Evolutionary conservation across 768 basidiomycete genomes (phyloP).

Genomic region (Suillus luteus): DNA sequence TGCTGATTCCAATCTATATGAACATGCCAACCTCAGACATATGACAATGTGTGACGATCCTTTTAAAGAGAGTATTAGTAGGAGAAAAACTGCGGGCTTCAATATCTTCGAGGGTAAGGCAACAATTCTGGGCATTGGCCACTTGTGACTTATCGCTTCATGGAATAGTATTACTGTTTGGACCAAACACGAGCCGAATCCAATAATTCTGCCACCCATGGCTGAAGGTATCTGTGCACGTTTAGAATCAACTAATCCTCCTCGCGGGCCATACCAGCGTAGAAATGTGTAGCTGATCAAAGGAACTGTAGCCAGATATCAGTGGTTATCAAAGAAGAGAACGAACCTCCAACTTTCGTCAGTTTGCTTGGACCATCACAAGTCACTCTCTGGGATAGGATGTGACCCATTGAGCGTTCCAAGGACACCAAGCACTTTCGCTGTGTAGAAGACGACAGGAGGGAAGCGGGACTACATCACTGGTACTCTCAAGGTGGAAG

Average conservation of each 20-base stretch:
- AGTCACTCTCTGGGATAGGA: slow-evolving; percentile 95
- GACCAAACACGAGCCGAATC: slow-evolving; percentile 99
- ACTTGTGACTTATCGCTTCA: slow-evolving; percentile 99
- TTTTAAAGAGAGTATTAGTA: slow-evolving; percentile 99
- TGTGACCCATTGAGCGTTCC: slow-evolving; percentile 99
- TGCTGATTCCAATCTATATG: slow-evolving; percentile 99
- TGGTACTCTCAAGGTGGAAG: slow-evolving; percentile 56
- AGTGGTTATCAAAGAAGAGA: background rate
- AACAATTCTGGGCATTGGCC: slow-evolving; percentile 97
- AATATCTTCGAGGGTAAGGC: slow-evolving; percentile 94
- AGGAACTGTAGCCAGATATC: background rate
- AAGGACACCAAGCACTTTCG: slow-evolving; percentile 96
- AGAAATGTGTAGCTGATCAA: slow-evolving; percentile 88
- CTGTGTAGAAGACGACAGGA: slow-evolving; percentile 93
- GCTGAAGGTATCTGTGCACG: slow-evolving; percentile 93
- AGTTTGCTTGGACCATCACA: slow-evolving; percentile 98
- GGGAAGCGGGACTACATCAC: slow-evolving; percentile 99
- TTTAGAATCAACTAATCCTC: slow-evolving; percentile 96
- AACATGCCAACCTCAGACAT: slow-evolving; percentile 99
- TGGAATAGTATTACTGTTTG: slow-evolving; percentile 80
- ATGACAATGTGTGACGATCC: slow-evolving; percentile 96
- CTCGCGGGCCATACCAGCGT: slow-evolving; percentile 97
- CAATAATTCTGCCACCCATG: slow-evolving; percentile 97
- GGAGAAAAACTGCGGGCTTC: slow-evolving; percentile 98
- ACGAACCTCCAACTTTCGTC: slow-evolving; percentile 84